Conservation (phyloP, 2,329 filamentous ascomycete species). For the Coniochaeta sp. region DNA sequence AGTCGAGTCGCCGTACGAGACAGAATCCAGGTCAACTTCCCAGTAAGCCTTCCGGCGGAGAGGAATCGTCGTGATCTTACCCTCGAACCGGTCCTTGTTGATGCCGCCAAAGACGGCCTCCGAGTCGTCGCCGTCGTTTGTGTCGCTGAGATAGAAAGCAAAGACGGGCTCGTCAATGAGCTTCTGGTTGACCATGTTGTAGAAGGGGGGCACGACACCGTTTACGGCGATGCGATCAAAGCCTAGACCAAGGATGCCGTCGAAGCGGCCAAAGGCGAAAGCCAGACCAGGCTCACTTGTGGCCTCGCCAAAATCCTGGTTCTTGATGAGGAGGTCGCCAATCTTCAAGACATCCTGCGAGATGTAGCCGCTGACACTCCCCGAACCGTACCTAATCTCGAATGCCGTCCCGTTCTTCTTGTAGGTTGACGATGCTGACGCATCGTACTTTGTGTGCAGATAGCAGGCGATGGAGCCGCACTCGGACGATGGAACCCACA, state of each 20-base stretch:
- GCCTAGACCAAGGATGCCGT: constrained; percentile 90
- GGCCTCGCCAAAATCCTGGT: constrained; percentile 93
- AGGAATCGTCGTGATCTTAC: constrained; percentile 87
- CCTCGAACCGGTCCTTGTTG: constrained; percentile 46
- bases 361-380: constrained; percentile 86
- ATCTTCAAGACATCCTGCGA: constrained; percentile 83
- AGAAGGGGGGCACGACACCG: constrained; percentile 88
- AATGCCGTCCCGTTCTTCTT: constrained; percentile 91
- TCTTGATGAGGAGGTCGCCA: constrained; percentile 80
- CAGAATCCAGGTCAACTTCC: constrained; percentile 94
- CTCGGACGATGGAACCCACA: constrained; percentile 89
- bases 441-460: constrained; percentile 95
- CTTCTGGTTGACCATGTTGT: constrained; percentile 87
- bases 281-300: constrained; percentile 93
- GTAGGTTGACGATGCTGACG: constrained; percentile 79
- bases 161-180: constrained; percentile 90
- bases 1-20: constrained; percentile 77
- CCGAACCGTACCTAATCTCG: constrained; percentile 92
- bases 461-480: constrained; percentile 98
- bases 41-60: constrained; percentile 98
- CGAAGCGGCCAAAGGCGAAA: constrained; percentile 95
- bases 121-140: constrained; percentile 62
- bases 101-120: constrained; percentile 64
- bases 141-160: constrained; percentile 86
- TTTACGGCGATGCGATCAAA: constrained; percentile 98